phyloP scores from a whole-genome alignment of 495 filamentous ascomycete genomes.

The Penicillium arizonense region DNA sequence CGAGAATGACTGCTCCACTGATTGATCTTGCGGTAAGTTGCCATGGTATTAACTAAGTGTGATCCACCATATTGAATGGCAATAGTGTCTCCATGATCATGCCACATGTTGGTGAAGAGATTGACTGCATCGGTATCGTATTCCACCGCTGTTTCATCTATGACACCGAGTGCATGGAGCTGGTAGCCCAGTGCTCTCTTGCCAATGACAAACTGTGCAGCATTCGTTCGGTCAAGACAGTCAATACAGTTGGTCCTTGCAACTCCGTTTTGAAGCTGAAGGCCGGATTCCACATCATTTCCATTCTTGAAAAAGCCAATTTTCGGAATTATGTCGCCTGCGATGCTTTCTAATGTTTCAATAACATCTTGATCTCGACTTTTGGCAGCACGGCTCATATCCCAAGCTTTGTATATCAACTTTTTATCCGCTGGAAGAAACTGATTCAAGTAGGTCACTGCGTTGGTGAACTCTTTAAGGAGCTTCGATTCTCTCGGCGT shows the following conservation, averaged over 20 bases:
- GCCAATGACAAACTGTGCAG: constrained; percentile 97
- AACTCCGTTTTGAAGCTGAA: constrained; percentile 85
- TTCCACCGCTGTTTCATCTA: constrained; percentile 73
- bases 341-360: constrained; percentile 82
- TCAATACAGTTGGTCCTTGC: constrained; percentile 97
- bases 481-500: constrained; percentile 93
- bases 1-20: constrained; percentile 97
- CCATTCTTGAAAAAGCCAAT: constrained; percentile 97
- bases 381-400: constrained; percentile 96
- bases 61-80: constrained; percentile 97
- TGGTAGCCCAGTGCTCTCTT: constrained; percentile 91
- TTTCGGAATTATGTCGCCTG: constrained; percentile 75
- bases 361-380: constrained; percentile 96
- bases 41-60: constrained; percentile 98
- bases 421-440: constrained; percentile 81
- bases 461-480: constrained; percentile 81
- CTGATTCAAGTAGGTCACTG: constrained; percentile 91
- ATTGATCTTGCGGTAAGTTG: constrained; percentile 96
- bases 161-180: constrained; percentile 87
- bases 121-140: constrained; percentile 97
- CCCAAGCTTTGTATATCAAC: constrained; percentile 92
- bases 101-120: constrained; percentile 92
- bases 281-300: constrained; percentile 56
- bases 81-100: constrained; percentile 96
- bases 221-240: constrained; percentile 94